phyloP scores from a whole-genome alignment of 2,329 filamentous ascomycete species.

The Zymoseptoria brevis region DNA sequence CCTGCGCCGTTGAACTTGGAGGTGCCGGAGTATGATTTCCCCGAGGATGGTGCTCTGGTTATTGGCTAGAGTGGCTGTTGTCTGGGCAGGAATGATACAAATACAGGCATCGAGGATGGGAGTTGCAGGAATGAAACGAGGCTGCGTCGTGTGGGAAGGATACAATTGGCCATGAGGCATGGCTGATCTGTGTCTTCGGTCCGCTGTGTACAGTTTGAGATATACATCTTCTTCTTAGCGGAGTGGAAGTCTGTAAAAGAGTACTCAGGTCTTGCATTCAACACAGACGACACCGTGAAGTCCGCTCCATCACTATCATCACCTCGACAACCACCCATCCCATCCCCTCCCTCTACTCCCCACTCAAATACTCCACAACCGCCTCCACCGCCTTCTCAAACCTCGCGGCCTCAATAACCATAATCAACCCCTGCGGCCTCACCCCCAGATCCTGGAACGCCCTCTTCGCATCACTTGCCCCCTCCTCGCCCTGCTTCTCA shows the following conservation, averaged over 20 bases:
- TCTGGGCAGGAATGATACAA: not conserved
- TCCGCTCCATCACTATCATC: not conserved
- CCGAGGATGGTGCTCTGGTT: slow-evolving; percentile 76
- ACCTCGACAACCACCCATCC: not conserved
- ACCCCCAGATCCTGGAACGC: slow-evolving; percentile 93
- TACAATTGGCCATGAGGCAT: not conserved
- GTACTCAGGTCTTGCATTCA: not conserved
- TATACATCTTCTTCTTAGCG: slow-evolving; percentile 1
- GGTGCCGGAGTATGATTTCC: slow-evolving; percentile 86
- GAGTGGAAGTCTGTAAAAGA: slow-evolving; percentile 1
- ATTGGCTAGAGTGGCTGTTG: slow-evolving; percentile 65
- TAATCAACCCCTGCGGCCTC: slow-evolving; percentile 72
- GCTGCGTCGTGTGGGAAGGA: not conserved
- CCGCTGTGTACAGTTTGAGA: not conserved
- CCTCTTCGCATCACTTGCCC: slow-evolving; percentile 80
- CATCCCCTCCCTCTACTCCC: not conserved
- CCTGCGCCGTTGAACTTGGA: slow-evolving; percentile 97
- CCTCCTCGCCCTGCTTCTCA: slow-evolving; percentile 67
- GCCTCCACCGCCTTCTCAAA: slow-evolving; percentile 70
- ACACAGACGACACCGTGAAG: not conserved
- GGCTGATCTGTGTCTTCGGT: not conserved
- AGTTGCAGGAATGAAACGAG: not conserved
- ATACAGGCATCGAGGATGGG: not conserved
- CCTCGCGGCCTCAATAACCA: slow-evolving; percentile 72
- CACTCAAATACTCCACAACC: slow-evolving; percentile 62